Conservation (phyloP, 441 rosid genomes). For the Bocquillonia castaneifolia region DNA sequence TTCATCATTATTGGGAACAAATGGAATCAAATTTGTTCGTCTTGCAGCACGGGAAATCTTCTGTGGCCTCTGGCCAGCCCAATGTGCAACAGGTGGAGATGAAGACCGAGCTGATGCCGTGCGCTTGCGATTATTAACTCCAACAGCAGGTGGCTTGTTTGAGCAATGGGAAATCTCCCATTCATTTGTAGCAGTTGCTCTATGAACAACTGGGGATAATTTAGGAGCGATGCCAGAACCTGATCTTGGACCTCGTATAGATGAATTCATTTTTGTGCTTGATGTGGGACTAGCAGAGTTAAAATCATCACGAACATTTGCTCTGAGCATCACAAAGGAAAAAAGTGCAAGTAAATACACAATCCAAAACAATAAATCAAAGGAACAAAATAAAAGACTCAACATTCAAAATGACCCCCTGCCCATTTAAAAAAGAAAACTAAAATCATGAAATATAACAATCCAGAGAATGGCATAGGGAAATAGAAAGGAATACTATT, state of each 20-base stretch:
- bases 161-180: constrained; percentile 86
- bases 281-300: constrained; percentile 82
- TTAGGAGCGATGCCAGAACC: constrained; percentile 66
- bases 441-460: neutral
- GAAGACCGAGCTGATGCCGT: constrained; percentile 65
- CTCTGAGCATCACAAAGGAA: constrained; percentile 42
- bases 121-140: constrained; percentile 74
- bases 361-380: constrained; percentile 10
- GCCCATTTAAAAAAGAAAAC: neutral
- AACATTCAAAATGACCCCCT: neutral
- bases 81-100: constrained; percentile 85
- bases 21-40: constrained; percentile 79
- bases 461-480: neutral
- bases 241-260: constrained; percentile 75
- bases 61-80: constrained; percentile 92
- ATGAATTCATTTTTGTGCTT: constrained; percentile 58
- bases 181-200: constrained; percentile 63
- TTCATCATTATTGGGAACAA: constrained; percentile 70
- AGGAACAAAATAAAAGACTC: neutral
- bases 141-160: constrained; percentile 72
- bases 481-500: neutral
- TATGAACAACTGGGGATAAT: constrained; percentile 67
- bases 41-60: constrained; percentile 88
- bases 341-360: constrained; percentile 12
- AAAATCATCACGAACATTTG: constrained; percentile 66